Conservation (phyloP, 805 yeast species). For the Saccharomyces kudriavzevii region DNA sequence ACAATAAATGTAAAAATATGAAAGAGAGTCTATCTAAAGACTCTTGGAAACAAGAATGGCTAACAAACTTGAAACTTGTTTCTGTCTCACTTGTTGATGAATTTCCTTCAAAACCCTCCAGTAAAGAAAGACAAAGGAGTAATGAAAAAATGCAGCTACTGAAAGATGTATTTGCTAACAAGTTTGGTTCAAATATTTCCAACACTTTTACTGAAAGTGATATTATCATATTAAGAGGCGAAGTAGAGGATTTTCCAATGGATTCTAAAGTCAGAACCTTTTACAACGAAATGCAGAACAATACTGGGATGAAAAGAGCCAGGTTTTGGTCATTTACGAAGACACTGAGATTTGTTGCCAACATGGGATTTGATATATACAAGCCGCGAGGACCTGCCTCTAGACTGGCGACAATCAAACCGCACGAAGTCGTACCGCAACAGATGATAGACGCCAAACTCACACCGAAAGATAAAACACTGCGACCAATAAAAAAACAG, state of each 20-base stretch:
- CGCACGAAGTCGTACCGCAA: background rate
- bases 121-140: background rate
- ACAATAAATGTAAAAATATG: background rate
- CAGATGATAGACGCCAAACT: background rate
- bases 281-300: background rate
- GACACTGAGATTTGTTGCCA: slow-evolving; percentile 10
- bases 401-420: background rate
- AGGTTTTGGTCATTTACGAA: slow-evolving; percentile 17
- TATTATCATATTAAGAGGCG: slow-evolving; percentile 7
- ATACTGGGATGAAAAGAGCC: slow-evolving; percentile 2
- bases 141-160: background rate
- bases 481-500: background rate
- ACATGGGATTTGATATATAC: slow-evolving; percentile 9
- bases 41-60: slow-evolving; percentile 12
- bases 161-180: background rate
- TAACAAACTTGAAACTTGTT: slow-evolving; percentile 7
- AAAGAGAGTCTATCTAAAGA: slow-evolving; percentile 2
- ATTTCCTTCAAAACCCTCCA: background rate
- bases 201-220: background rate
- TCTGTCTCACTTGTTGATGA: slow-evolving; percentile 6
- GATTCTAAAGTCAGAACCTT: background rate
- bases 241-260: background rate
- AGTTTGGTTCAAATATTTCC: background rate
- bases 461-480: background rate
- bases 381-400: background rate